These are phyloP conservation scores for Trifolium dubium DNA, from an alignment of 306 rosid genomes.

Conservation along the genomic window DNA sequence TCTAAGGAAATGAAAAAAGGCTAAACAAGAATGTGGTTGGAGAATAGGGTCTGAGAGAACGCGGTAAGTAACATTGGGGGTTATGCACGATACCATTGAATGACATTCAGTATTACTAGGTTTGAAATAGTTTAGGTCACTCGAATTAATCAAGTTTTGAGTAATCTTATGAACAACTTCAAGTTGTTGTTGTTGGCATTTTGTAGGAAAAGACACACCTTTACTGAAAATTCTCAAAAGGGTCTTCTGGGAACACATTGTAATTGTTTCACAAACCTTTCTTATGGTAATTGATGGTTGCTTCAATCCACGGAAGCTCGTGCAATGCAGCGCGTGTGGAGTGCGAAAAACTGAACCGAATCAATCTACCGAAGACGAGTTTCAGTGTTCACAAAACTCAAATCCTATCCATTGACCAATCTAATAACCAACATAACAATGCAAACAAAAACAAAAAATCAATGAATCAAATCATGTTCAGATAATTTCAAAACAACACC, in stretches of 20 bases:
- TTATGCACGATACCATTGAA: constrained; percentile 54
- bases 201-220: constrained; percentile 22
- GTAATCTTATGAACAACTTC: constrained; percentile 50
- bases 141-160: constrained; percentile 41
- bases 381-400: no score
- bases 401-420: no score
- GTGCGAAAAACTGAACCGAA: no score
- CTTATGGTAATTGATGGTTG: no score
- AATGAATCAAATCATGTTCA: no score
- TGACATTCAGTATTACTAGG: constrained; percentile 28
- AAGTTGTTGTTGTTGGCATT: constrained; percentile 25
- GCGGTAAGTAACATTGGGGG: constrained; percentile 52
- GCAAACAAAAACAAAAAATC: no score
- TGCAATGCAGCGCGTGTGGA: no score
- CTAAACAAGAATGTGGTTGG: constrained; percentile 45
- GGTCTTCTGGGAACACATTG: constrained; percentile 53
- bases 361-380: no score
- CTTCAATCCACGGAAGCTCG: no score
- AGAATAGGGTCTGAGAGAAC: constrained; percentile 65
- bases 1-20: constrained; percentile 64
- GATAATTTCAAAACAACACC: no score
- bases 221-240: constrained; percentile 34
- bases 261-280: not conserved
- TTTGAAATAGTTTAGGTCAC: constrained; percentile 43
- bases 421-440: no score